phyloP scores from a whole-genome alignment of 192 early-diverging fungal species.

The Podila epigama region DNA sequence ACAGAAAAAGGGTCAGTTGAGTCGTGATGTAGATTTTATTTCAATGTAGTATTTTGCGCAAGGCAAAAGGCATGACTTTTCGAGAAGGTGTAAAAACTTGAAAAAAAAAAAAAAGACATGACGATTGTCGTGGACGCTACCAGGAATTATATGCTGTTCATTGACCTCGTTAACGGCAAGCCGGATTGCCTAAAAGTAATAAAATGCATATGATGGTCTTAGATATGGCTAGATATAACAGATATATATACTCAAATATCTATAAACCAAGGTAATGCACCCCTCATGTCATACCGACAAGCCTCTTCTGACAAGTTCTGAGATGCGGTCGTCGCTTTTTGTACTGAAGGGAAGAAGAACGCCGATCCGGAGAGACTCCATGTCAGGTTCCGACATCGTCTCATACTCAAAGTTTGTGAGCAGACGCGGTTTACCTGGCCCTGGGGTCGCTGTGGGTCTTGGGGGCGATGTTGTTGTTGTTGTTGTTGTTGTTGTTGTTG shows the following conservation, averaged over 20 bases:
- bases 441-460: neutral
- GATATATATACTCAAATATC: neutral
- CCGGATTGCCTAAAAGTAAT: conserved; percentile 40
- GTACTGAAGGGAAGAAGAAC: conserved; percentile 12
- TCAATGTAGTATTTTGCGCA: too few relatives aligned
- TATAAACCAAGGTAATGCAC: neutral
- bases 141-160: conserved; percentile 45
- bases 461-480: neutral
- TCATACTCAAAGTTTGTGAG: conserved; percentile 23
- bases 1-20: too few relatives aligned
- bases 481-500: neutral
- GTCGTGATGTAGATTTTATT: too few relatives aligned
- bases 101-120: neutral
- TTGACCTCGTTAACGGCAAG: conserved; percentile 59
- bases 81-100: too few relatives aligned
- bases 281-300: conserved; percentile 6
- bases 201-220: neutral
- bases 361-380: conserved; percentile 10
- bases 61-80: too few relatives aligned
- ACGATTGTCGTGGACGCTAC: neutral
- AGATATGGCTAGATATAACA: neutral
- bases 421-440: conserved; percentile 1
- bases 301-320: neutral
- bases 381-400: conserved; percentile 3
- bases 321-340: neutral